These are phyloP conservation scores for Mrakia hoshinonis DNA, from an alignment of 768 basidiomycete species.

Conservation along the genomic window DNA sequence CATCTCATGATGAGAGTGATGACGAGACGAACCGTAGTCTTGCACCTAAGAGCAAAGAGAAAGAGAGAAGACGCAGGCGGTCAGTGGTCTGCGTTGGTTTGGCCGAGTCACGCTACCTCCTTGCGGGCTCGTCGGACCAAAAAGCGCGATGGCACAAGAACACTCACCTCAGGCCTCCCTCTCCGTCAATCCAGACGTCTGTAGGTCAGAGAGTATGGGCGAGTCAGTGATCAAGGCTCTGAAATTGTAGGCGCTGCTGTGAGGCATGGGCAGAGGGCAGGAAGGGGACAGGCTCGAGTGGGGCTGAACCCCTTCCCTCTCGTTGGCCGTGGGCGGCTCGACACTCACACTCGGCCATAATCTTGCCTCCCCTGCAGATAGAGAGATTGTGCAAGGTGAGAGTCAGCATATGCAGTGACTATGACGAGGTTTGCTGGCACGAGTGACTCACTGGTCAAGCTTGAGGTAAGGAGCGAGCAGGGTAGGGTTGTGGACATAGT, in stretches of 20 bases:
- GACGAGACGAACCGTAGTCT: slow-evolving; percentile 66
- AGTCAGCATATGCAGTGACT: slow-evolving; percentile 39
- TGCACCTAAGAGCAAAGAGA: slow-evolving; percentile 59
- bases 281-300: background rate
- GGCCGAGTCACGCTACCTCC: background rate
- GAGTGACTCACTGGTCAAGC: slow-evolving; percentile 64
- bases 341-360: slow-evolving; percentile 66
- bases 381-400: slow-evolving; percentile 68
- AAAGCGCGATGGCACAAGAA: background rate
- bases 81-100: background rate
- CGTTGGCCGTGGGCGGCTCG: background rate
- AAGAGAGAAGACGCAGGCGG: background rate
- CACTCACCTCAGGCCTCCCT: slow-evolving; percentile 48
- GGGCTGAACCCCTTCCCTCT: background rate
- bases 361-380: slow-evolving; percentile 77
- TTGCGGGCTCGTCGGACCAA: background rate
- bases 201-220: slow-evolving; percentile 25
- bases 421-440: background rate
- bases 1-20: background rate
- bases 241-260: background rate
- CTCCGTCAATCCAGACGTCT: slow-evolving; percentile 99
- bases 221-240: slow-evolving; percentile 6
- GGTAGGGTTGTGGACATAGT: slow-evolving; percentile 10
- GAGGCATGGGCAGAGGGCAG: slow-evolving; percentile 30
- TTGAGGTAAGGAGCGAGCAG: slow-evolving; percentile 23